These are phyloP conservation scores for Crithidia fasciculata DNA, from an alignment of 208 protist genomes.

Conservation along the genomic window DNA sequence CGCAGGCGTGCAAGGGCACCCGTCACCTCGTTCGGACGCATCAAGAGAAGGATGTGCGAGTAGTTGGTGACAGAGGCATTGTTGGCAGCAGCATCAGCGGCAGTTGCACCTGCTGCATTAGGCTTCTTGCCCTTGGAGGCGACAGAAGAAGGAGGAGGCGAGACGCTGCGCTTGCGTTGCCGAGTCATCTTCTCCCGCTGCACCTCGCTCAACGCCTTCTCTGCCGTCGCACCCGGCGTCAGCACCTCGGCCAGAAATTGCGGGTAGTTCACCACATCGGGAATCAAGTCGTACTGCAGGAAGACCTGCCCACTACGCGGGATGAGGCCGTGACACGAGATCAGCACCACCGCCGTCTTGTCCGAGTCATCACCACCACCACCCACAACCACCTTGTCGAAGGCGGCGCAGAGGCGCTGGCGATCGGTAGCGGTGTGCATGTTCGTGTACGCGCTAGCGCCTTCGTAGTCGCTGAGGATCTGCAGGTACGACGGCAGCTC, in stretches of 20 bases:
- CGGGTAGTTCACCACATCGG: slow-evolving; percentile 65
- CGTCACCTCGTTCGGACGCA: slow-evolving; percentile 67
- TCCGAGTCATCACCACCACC: neutral
- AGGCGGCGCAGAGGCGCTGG: slow-evolving; percentile 36
- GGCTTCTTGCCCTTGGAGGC: neutral
- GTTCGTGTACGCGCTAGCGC: slow-evolving; percentile 42
- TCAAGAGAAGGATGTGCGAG: slow-evolving; percentile 50
- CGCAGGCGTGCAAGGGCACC: slow-evolving; percentile 42
- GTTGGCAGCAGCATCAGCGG: neutral
- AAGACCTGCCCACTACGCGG: slow-evolving; percentile 52
- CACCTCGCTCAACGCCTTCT: slow-evolving; percentile 5
- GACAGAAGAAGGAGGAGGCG: slow-evolving; percentile 23
- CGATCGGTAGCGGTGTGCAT: slow-evolving; percentile 46
- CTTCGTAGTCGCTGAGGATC: slow-evolving; percentile 74
- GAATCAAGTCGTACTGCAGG: slow-evolving; percentile 70
- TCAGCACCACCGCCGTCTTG: slow-evolving; percentile 55
- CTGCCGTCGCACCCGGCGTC: slow-evolving; percentile 28
- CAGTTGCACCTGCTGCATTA: neutral
- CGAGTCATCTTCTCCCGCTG: slow-evolving; percentile 24
- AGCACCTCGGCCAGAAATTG: slow-evolving; percentile 66
- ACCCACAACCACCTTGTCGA: slow-evolving; percentile 45
- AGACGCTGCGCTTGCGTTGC: slow-evolving; percentile 43
- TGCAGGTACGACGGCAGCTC: slow-evolving; percentile 51
- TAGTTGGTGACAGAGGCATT: slow-evolving; percentile 26
- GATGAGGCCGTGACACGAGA: slow-evolving; percentile 70